These are phyloP conservation scores for Kodamaea ohmeri DNA, from an alignment of 1,139 yeast genomes.

Conservation along the genomic window DNA sequence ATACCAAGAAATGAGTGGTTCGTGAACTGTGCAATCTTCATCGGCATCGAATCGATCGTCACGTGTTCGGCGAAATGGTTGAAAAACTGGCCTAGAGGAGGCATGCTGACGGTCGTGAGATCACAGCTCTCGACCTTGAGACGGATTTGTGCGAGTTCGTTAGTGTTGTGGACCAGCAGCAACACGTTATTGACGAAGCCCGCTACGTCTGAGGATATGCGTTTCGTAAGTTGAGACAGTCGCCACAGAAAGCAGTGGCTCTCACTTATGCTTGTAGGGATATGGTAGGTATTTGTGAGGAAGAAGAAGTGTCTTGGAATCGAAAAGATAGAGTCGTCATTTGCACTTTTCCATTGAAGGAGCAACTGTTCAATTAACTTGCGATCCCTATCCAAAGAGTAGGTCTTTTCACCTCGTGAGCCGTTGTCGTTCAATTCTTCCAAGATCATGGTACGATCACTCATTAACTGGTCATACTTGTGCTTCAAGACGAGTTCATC, in stretches of 20 bases:
- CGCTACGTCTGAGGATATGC: not conserved
- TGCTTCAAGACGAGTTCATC: conserved; percentile 15
- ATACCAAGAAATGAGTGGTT: conserved; percentile 12
- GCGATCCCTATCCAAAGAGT: conserved; percentile 13
- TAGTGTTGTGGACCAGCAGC: conserved; percentile 1
- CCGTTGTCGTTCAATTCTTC: conserved; percentile 33
- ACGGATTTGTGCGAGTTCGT: not conserved
- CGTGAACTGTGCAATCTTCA: conserved; percentile 16
- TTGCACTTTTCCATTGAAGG: conserved; percentile 7
- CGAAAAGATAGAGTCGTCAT: conserved; percentile 11
- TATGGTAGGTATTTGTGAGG: conserved; percentile 10
- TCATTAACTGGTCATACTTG: conserved; percentile 16
- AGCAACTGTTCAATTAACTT: conserved; percentile 12
- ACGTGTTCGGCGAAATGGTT: conserved; percentile 4
- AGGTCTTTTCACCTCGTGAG: conserved; percentile 14
- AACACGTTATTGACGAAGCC: conserved; percentile 6
- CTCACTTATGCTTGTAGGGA: not conserved
- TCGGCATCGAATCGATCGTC: conserved; percentile 7
- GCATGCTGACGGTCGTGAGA: not conserved
- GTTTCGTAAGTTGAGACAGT: conserved; percentile 1
- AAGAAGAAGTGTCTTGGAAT: conserved; percentile 10
- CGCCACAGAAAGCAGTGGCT: conserved; percentile 1
- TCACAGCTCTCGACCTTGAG: not conserved
- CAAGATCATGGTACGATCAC: conserved; percentile 15
- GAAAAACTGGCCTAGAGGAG: not conserved